A percentile compares a stretch with the other conserved stretches of the same genome.
Evolutionary conservation across 2,329 filamentous ascomycete species (phyloP).

Genomic region (Monilinia polystroma): DNA sequence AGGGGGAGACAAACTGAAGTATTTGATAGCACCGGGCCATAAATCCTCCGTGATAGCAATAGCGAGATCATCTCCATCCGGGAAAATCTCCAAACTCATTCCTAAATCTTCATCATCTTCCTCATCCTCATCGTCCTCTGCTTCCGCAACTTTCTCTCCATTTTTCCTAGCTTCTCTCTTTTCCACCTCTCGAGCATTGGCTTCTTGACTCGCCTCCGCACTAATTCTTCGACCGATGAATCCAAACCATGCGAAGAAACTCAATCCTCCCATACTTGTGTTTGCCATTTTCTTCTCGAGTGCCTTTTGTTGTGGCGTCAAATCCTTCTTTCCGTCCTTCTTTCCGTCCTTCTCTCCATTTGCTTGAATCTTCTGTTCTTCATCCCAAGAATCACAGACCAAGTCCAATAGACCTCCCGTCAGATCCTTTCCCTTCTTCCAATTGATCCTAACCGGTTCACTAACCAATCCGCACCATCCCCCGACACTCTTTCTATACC

Average conservation of each 20-base stretch:
- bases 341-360: slow-evolving; percentile 35
- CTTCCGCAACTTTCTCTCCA: slow-evolving; percentile 40
- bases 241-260: slow-evolving; percentile 90
- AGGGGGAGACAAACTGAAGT: slow-evolving; percentile 68
- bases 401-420: slow-evolving; percentile 77
- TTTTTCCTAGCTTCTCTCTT: slow-evolving; percentile 48
- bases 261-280: slow-evolving; percentile 63
- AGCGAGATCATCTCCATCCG: slow-evolving; percentile 81
- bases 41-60: slow-evolving; percentile 81
- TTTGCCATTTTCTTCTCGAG: slow-evolving; percentile 55
- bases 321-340: slow-evolving; percentile 35
- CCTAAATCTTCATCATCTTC: slow-evolving; percentile 58
- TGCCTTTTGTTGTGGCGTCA: slow-evolving; percentile 50
- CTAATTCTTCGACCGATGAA: slow-evolving; percentile 70
- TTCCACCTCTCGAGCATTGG: slow-evolving; percentile 54
- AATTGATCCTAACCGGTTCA: slow-evolving; percentile 83
- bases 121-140: slow-evolving; percentile 49
- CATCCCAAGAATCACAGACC: slow-evolving; percentile 67
- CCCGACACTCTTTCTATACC: slow-evolving; percentile 66
- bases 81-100: slow-evolving; percentile 78
- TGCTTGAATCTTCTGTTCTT: slow-evolving; percentile 49
- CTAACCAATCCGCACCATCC: slow-evolving; percentile 77
- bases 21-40: slow-evolving; percentile 84
- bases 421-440: slow-evolving; percentile 83
- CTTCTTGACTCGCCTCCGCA: slow-evolving; percentile 67